Base-by-base conservation (phyloP, 2,329 filamentous ascomycete genomes). In the Kalaharituber pfeilii region DNA sequence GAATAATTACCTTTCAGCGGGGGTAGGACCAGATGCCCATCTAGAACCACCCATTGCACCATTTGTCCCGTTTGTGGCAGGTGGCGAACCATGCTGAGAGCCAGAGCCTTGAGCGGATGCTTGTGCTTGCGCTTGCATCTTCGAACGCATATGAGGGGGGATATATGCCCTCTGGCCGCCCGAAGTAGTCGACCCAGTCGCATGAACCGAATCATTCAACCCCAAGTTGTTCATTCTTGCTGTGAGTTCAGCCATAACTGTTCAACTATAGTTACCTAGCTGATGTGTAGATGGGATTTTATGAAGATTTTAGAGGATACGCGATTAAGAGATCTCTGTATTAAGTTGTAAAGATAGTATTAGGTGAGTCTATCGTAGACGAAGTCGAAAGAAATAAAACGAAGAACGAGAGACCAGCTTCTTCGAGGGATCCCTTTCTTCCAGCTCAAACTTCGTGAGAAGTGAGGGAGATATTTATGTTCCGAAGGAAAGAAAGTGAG, bases 181-280 rank as follows among this genome's bases (percentile, higher is more conserved):
- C 64, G 65, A 69, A 66, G 68, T 71, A 62, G 69, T 68, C 18
- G 18, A 11, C 59, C 64, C 62, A 52, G 68, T 68, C 60, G 72
- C 73, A 64, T 75, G 73, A 65, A 74, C 69, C 52, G 73, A 74
- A 63, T 76, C 74, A 64, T 74, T 59, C 53, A 64, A 66, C 55
- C 71, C 79, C 60, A 89, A 73, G 70, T 72, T 81, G 66, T 89
- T 74, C 67, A 80, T 79, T 68, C 75, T 77, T 78, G 89, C 87
- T 74, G 86, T 86, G 65, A 91, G 77, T 74, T 88, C 81, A 69
- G 83, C 83, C 83, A 87, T 87, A 67, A 70, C 81, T 60, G 45
- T n/a, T 47, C 25, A 9, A 49, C 22, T 49, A 20, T 18, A 20
- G 24, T 36, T 36, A n/a, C n/a, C 9, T 36, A n/a, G 30, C n/a